Base-by-base conservation (phyloP, 2,329 filamentous ascomycete species). In the Cercospora canescens region DNA sequence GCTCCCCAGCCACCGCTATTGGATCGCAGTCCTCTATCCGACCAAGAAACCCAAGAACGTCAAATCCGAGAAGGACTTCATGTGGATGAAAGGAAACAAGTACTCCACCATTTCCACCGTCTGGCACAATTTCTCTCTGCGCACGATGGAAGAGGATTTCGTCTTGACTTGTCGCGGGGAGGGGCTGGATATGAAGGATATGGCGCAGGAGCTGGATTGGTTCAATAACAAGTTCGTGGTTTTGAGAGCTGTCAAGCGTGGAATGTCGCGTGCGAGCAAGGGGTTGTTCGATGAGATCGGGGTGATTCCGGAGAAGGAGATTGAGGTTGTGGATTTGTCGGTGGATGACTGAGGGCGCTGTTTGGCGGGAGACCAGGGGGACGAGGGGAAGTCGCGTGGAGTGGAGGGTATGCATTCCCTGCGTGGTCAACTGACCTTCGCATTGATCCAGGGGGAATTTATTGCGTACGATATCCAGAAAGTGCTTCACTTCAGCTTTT, bases 21-120 rank as follows among this genome's bases (percentile, higher is more conserved):
- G 74, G 75, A 75, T 77, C 61, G 76, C 70, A 12, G 72, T 79
- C 5, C 65, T 78, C 14, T 63, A 69, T 55, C 58, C 61, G 50
- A 34, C 59, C 45, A 67, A 66, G 34, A 61, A 55, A 7, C 45
- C 63, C 32, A 63, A 63, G 1, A 67, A 62, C 11, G 18, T 56
- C 12, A 28, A 24, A 14, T 39, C 34, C 11, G 67, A 66, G 39
- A 67, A 66, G 24, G 74, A 76, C 45, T 73, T 76, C 54, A 63
- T 75, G 6, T 77, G 75, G 77, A 73, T 79, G 69, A 75, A 75
- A 32, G 77, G 74, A 1, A 74, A 75, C 58, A 63, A 68, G 9
- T 66, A 67, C 39, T 75, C 70, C n/a, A 77, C 76, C 2, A 70
- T 78, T 3, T 66, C 69, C 41, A 79, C 77, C 1, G 70, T 79